Base-by-base conservation (phyloP, 495 filamentous ascomycete species). In the Filosporella fistucella region DNA sequence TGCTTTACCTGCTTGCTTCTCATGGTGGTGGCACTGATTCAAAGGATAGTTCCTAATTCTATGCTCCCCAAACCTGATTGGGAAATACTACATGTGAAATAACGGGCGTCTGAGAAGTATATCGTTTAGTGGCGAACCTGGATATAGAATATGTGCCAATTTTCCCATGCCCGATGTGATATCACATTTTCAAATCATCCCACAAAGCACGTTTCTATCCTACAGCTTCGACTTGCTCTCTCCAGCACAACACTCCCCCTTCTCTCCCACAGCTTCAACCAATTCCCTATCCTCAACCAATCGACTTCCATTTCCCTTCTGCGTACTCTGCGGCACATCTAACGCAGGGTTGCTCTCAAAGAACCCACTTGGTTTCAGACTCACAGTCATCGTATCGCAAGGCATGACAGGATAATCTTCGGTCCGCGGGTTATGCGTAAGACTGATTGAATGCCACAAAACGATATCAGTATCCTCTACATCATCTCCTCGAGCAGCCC, bases 331-430 rank as follows among this genome's bases (percentile, higher is more conserved):
- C 20, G 84, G 76, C n/a, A 90, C 85, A 66, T 90, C 85, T 25
- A 88, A 46, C 12, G 84, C 82, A 3, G 86, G 86, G 56, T 89
- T 89, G 64, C 71, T 72, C 22, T 79, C 77, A 63, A 89, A 90
- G 70, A 89, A 89, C 22, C 85, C 84, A 28, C 76, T 77, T 0
- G 84, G 85, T 61, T 83, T 81, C 45, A 89, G 47, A 54, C 70
- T 69, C 13, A 81, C 78, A 60, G 77, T 62, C 45, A 78, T 58
- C 59, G 74, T 66, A 68, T 85, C 69, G 69, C 70, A 61, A 38
- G 75, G 73, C 81, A 85, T 84, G 45, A 80, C 68, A 4, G 74
- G 72, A 62, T 72, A 76, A 51, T 77, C 75, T 52, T 76, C 74
- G 12, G 54, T 41, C 23, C 56, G 36, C 17, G 79, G 78, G 25